Conservation (phyloP, 1,284 basidiomycete species). For the Boletus calvinii region DNA sequence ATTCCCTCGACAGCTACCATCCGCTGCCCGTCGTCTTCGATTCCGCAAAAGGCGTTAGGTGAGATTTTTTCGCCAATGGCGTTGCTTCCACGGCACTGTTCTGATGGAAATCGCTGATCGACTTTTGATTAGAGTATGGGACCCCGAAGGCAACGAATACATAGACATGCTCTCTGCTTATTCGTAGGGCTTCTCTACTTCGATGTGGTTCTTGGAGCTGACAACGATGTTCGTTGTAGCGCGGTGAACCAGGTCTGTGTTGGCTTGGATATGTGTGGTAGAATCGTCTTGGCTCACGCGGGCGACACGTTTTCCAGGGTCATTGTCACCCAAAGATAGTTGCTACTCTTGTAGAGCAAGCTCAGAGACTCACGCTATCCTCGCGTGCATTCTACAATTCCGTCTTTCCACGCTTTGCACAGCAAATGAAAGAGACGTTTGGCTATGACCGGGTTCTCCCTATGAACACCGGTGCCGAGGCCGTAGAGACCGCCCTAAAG, state of each 20-base stretch:
- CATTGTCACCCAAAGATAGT: constrained; percentile 96
- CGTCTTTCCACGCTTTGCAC: constrained; percentile 85
- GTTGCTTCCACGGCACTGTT: background rate
- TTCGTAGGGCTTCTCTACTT: constrained; percentile 58
- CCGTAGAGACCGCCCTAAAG: constrained; percentile 89
- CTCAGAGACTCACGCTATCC: constrained; percentile 88
- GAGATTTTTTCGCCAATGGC: constrained; percentile 43
- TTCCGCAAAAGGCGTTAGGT: constrained; percentile 85
- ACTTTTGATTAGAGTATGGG: constrained; percentile 74
- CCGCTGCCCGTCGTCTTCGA: constrained; percentile 96
- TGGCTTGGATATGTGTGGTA: constrained; percentile 6
- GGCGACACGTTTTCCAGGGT: constrained; percentile 48
- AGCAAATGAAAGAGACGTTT: constrained; percentile 83
- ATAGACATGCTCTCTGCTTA: constrained; percentile 98
- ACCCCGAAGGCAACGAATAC: constrained; percentile 91
- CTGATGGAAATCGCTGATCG: constrained; percentile 23
- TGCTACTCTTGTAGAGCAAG: constrained; percentile 79
- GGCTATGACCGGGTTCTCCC: constrained; percentile 96
- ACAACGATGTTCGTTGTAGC: constrained; percentile 39
- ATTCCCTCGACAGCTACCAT: constrained; percentile 74
- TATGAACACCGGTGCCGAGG: constrained; percentile 99
- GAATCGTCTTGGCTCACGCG: constrained; percentile 13
- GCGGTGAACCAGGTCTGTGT: constrained; percentile 79
- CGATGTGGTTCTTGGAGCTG: constrained; percentile 1
- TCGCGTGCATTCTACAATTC: constrained; percentile 97